Conservation (phyloP, 306 rosid genomes). For the Prunus mongolica region DNA sequence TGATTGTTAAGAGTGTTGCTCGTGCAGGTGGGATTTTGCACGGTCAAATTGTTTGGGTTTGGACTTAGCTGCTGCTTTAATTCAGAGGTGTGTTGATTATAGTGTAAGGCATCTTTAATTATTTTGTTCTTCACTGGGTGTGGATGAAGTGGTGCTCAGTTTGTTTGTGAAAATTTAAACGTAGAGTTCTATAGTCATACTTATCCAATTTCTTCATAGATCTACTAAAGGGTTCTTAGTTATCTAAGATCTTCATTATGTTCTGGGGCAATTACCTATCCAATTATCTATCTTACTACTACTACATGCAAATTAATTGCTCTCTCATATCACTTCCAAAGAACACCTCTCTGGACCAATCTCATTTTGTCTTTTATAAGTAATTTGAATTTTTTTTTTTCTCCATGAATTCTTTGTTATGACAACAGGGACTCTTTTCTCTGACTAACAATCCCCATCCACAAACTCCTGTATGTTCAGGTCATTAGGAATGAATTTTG, state of each 20-base stretch:
- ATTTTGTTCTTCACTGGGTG: slow-evolving; percentile 53
- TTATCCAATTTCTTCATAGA: slow-evolving; percentile 37
- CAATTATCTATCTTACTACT: slow-evolving; percentile 14
- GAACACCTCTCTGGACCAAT: slow-evolving; percentile 10
- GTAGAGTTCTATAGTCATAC: slow-evolving; percentile 55
- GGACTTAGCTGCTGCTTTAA: slow-evolving; percentile 61
- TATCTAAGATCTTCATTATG: slow-evolving; percentile 28
- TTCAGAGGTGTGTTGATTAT: slow-evolving; percentile 81
- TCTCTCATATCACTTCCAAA: slow-evolving; percentile 9
- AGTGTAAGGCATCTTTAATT: slow-evolving; percentile 42
- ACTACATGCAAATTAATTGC: slow-evolving; percentile 10
- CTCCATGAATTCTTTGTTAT: not conserved
- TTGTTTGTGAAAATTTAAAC: slow-evolving; percentile 60
- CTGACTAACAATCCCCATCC: not conserved
- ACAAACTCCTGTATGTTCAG: not conserved
- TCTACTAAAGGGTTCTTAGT: slow-evolving; percentile 21
- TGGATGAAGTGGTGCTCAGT: slow-evolving; percentile 59
- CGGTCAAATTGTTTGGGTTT: slow-evolving; percentile 50
- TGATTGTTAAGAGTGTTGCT: slow-evolving; percentile 23
- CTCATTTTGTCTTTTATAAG: not conserved
- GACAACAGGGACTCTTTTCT: too few relatives aligned
- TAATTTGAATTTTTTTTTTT: not conserved
- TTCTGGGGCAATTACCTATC: slow-evolving; percentile 18
- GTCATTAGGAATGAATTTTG: not conserved
- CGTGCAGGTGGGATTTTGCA: slow-evolving; percentile 75